These are phyloP conservation scores for Rosa chinensis DNA, from an alignment of 306 rosid species.

Conservation along the genomic window DNA sequence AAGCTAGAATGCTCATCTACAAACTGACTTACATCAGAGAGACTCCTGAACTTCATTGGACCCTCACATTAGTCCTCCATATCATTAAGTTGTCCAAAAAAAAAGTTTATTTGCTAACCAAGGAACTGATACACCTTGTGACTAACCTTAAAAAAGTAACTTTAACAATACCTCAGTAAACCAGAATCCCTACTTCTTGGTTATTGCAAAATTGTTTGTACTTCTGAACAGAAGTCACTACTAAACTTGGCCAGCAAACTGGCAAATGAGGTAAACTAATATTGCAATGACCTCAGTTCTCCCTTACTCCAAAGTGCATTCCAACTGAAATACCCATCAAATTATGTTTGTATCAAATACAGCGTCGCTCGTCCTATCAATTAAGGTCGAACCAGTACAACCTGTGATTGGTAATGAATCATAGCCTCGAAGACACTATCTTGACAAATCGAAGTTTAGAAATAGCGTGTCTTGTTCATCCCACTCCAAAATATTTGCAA, in stretches of 20 bases:
- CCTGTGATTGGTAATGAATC: background rate
- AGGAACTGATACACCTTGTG: background rate
- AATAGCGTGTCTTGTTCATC: background rate
- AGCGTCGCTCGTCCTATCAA: background rate
- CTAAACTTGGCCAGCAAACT: background rate
- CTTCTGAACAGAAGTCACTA: background rate
- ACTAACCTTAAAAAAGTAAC: background rate
- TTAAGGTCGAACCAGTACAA: background rate
- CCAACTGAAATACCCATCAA: background rate
- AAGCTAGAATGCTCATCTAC: background rate
- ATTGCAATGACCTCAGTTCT: background rate
- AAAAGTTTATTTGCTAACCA: background rate
- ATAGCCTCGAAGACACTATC: background rate
- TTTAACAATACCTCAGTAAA: background rate
- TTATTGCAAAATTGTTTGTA: background rate
- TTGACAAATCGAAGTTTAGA: background rate
- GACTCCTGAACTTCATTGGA: background rate
- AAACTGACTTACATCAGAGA: background rate
- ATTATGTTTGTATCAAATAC: background rate
- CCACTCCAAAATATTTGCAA: background rate
- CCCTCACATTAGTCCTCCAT: background rate
- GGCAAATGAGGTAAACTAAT: background rate
- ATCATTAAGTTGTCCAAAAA: background rate
- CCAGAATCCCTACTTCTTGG: background rate
- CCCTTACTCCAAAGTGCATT: background rate